Evolutionary conservation across 192 early-diverging fungal genomes (phyloP), one percentile per base, ranked within the genome.

Genomic region (Coemansia sp.): DNA sequence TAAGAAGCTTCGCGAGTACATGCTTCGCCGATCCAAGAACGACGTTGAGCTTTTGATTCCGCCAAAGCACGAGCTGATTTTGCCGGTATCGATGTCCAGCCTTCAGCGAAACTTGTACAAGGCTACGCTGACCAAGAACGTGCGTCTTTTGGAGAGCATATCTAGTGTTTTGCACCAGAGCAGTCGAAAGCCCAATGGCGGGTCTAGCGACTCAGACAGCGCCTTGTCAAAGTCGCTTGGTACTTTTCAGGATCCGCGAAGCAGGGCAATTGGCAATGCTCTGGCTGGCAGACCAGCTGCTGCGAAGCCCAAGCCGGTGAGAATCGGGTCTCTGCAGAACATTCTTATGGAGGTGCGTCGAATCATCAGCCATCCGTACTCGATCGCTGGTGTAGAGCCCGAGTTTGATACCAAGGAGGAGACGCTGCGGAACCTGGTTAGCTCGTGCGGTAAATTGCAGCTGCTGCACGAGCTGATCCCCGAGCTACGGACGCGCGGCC

Each of bases 281-380:
- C 0, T 15, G 14, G 11, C 45, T 12, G 14, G 45, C 45, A 17
- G 36, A 15, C 6, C 56, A 8, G 11, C 57, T 54, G 56, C 58
- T 7, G 35, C 15, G 0, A 60, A n/a, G 8, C 1, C 56, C 14
- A 60, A 52, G 65, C 22, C 59, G 1, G 3, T 56, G 35, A 39
- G 62, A 1, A 39, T 68, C 1, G 82, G 90, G 38, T 91, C 89
- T 62, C 81, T 96, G 69, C 76, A 91, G 51, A 99, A 99, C 76
- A 90, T 98, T 32, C 91, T 92, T 52, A 95, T 97, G 90, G 94
- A 98, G 81, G 84, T 99, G 41, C 96, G 96, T 73, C 95, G 95
- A 69, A 93, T 92, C 8, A 88, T 91, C 61, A 98, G 98, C 72
- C 96, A 99, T 68, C 96, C 98, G 2, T 98, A 91, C 68, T 74